Percentiles rank a stretch among this genome's conserved stretches.
Evolutionary conservation across 208 protist species (phyloP).

Genomic region (Trypanosoma avium): DNA sequence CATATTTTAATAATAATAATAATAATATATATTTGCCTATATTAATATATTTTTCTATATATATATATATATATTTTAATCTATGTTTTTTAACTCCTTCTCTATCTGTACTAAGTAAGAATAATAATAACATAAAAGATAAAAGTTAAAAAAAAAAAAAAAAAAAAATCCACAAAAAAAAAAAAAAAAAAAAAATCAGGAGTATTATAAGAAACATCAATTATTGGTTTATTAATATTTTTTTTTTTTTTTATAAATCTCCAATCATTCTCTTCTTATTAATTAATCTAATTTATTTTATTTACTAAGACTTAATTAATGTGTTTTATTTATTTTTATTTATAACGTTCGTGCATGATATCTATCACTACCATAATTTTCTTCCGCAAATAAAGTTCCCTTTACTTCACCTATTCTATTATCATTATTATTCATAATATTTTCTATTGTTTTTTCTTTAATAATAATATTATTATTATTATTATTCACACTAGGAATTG

Average conservation of each 20-base stretch:
- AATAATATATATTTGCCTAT: too few species aligned
- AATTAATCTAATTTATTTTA: neutral
- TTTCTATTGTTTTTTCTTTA: too few species aligned
- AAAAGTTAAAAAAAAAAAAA: neutral
- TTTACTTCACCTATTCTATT: constrained; percentile 4
- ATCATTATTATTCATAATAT: too few species aligned
- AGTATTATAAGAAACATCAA: too few species aligned
- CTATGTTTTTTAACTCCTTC: too few species aligned
- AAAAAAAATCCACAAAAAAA: neutral
- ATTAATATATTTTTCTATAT: neutral
- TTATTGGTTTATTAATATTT: too few species aligned
- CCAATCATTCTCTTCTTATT: neutral
- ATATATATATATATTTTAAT: neutral
- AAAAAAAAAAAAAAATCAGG: neutral
- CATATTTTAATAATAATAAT: too few species aligned
- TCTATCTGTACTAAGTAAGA: too few species aligned
- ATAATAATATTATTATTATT: too few species aligned
- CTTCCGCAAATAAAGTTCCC: constrained; percentile 13
- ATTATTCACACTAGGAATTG: too few species aligned
- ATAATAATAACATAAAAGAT: neutral
- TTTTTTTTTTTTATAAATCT: too few species aligned
- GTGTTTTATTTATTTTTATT: too few species aligned
- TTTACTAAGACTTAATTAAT: neutral
- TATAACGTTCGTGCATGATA: constrained; percentile 23
- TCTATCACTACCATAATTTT: constrained; percentile 14